Evolutionary conservation across 805 yeast species (phyloP).

Genomic region (Metschnikowia picachoensis): DNA sequence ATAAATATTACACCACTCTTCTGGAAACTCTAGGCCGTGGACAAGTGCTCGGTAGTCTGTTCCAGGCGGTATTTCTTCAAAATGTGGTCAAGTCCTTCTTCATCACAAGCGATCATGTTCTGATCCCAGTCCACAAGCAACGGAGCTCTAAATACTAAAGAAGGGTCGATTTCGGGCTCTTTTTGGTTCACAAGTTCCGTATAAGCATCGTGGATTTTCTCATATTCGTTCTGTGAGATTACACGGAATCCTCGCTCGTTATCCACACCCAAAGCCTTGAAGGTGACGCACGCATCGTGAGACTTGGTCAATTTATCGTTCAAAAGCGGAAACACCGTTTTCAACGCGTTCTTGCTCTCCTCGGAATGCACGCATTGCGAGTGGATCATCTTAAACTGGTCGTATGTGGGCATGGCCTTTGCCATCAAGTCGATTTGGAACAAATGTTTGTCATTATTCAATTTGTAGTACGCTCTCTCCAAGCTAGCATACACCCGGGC

Average conservation of each 20-base stretch:
- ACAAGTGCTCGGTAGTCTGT: constrained; percentile 6
- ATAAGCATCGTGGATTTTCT: constrained; percentile 37
- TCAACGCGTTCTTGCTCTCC: constrained; percentile 24
- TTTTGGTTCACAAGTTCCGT: constrained; percentile 20
- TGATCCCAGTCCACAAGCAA: constrained; percentile 47
- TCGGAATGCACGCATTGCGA: constrained; percentile 25
- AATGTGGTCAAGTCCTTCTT: constrained; percentile 25
- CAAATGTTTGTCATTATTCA: constrained; percentile 28
- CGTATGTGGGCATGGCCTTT: constrained; percentile 40
- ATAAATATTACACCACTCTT: no score
- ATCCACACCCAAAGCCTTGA: constrained; percentile 20
- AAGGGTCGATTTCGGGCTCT: constrained; percentile 28
- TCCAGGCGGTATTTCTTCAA: constrained; percentile 27
- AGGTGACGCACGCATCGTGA: constrained; percentile 21
- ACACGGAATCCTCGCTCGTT: constrained; percentile 26
- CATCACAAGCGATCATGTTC: constrained; percentile 37
- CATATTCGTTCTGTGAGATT: constrained; percentile 37
- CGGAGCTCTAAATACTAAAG: constrained; percentile 37
- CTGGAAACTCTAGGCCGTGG: constrained; percentile 6
- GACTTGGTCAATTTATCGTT: constrained; percentile 20
- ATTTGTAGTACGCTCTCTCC: constrained; percentile 27
- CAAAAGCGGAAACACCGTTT: constrained; percentile 36
- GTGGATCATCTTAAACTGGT: constrained; percentile 32
- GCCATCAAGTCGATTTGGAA: constrained; percentile 37
- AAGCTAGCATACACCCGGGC: constrained; percentile 28